These are phyloP conservation scores for Meyerozyma smithsonii DNA, from an alignment of 1,139 yeast genomes.

Conservation along the genomic window DNA sequence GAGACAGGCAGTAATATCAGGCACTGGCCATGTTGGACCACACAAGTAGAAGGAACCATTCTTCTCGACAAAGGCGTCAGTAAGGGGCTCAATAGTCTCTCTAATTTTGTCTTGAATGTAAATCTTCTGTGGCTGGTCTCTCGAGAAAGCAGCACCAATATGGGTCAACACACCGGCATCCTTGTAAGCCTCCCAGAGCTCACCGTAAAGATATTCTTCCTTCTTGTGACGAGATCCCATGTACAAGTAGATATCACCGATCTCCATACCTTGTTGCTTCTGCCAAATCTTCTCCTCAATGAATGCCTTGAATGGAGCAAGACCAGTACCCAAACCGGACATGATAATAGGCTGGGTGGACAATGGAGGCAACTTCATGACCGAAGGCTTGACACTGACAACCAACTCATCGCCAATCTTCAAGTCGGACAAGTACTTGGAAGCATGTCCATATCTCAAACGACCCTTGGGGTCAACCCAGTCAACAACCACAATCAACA, in stretches of 20 bases:
- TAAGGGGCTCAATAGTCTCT: slow-evolving; percentile 66
- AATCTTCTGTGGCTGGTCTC: slow-evolving; percentile 94
- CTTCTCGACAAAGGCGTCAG: slow-evolving; percentile 72
- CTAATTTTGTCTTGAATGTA: slow-evolving; percentile 93
- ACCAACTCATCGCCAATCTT: slow-evolving; percentile 79
- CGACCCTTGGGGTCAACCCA: slow-evolving; percentile 90
- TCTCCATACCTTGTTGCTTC: slow-evolving; percentile 77
- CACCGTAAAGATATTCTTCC: slow-evolving; percentile 95
- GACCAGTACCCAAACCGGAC: slow-evolving; percentile 98
- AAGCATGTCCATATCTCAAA: slow-evolving; percentile 89
- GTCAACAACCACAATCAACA: slow-evolving; percentile 92
- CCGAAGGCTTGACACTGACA: slow-evolving; percentile 94
- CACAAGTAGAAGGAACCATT: slow-evolving; percentile 91
- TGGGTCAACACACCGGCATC: slow-evolving; percentile 91
- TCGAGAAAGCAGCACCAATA: slow-evolving; percentile 96
- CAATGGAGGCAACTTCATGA: slow-evolving; percentile 89
- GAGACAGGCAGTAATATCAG: slow-evolving; percentile 88
- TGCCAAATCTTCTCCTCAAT: slow-evolving; percentile 96
- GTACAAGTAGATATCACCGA: slow-evolving; percentile 85
- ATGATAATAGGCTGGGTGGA: slow-evolving; percentile 87
- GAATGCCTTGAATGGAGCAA: slow-evolving; percentile 98
- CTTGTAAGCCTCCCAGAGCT: slow-evolving; percentile 93
- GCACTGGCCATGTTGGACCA: slow-evolving; percentile 99
- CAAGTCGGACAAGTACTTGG: slow-evolving; percentile 81
- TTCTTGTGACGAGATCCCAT: slow-evolving; percentile 95